phyloP scores from a whole-genome alignment of 2,329 filamentous ascomycete genomes.

The Neonectria hederae region DNA sequence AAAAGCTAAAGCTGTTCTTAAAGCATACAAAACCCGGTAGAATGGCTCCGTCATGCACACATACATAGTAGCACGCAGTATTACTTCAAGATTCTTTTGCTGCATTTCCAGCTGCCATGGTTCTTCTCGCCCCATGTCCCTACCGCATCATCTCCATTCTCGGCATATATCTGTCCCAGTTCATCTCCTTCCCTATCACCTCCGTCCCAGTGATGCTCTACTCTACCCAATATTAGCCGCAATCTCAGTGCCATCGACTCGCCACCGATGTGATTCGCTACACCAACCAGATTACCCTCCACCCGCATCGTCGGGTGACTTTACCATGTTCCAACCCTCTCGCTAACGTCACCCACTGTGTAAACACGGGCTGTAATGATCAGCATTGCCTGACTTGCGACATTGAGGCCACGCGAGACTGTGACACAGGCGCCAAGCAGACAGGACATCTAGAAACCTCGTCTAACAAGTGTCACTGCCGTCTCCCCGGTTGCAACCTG shows the following conservation, averaged over 20 bases:
- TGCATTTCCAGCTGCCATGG: too few species aligned
- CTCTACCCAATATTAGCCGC: neutral
- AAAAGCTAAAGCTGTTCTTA: too few species aligned
- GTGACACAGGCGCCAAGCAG: neutral
- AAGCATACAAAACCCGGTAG: too few species aligned
- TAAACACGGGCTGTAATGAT: neutral
- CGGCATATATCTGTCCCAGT: too few species aligned
- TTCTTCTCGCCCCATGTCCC: too few species aligned
- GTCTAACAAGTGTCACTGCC: neutral
- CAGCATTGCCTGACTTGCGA: neutral
- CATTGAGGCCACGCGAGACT: slow-evolving; percentile 4
- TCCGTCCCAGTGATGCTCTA: too few species aligned
- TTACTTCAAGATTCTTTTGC: too few species aligned
- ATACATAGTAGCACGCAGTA: too few species aligned
- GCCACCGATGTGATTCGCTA: neutral
- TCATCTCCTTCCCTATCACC: too few species aligned
- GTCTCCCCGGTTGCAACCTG: neutral
- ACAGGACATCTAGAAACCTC: neutral
- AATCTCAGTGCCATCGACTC: neutral
- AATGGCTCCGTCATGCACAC: too few species aligned
- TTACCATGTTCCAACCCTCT: neutral
- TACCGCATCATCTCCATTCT: too few species aligned
- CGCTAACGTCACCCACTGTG: neutral
- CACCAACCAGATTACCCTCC: neutral
- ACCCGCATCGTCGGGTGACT: too few species aligned